Percentiles rank a stretch among this genome's conserved stretches.
phyloP scores from a whole-genome alignment of 495 filamentous ascomycete genomes.

The Geopyxis carbonaria region DNA sequence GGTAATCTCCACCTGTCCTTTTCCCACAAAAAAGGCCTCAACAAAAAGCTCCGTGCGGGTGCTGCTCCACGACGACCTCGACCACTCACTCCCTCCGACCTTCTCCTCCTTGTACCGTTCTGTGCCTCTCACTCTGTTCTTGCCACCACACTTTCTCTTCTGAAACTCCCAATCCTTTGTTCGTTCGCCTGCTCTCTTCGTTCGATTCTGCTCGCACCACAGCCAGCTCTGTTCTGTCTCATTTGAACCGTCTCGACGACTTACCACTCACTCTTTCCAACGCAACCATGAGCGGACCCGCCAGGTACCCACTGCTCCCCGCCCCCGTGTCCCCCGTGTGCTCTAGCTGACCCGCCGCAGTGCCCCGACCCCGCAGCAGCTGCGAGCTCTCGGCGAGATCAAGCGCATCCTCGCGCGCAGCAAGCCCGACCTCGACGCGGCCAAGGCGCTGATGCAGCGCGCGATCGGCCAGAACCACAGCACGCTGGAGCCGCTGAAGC shows the following conservation, averaged over 20 bases:
- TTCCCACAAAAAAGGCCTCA: too few species aligned
- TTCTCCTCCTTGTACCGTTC: not conserved
- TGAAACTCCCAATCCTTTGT: not conserved
- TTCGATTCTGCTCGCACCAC: not conserved
- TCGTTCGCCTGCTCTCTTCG: not conserved
- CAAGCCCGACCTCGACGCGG: slow-evolving; percentile 2
- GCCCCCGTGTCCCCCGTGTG: not conserved
- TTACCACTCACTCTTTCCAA: too few species aligned
- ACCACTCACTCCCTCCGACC: not conserved
- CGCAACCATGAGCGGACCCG: too few species aligned
- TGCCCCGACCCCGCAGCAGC: slow-evolving; percentile 1
- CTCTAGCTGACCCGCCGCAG: slow-evolving; percentile 1
- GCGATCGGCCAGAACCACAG: slow-evolving; percentile 4
- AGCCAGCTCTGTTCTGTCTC: not conserved
- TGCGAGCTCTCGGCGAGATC: slow-evolving; percentile 7
- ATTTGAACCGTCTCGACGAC: not conserved
- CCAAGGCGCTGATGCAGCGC: not conserved
- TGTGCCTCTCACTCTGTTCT: not conserved
- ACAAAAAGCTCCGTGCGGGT: too few species aligned
- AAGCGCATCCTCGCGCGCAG: slow-evolving; percentile 1
- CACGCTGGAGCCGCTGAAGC: slow-evolving; percentile 3
- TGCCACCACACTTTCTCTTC: not conserved
- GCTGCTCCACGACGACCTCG: too few species aligned
- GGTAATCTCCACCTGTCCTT: slow-evolving; percentile 4
- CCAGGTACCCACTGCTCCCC: not conserved